phyloP scores from a whole-genome alignment of 768 basidiomycete genomes.

The Obba rivulosa region DNA sequence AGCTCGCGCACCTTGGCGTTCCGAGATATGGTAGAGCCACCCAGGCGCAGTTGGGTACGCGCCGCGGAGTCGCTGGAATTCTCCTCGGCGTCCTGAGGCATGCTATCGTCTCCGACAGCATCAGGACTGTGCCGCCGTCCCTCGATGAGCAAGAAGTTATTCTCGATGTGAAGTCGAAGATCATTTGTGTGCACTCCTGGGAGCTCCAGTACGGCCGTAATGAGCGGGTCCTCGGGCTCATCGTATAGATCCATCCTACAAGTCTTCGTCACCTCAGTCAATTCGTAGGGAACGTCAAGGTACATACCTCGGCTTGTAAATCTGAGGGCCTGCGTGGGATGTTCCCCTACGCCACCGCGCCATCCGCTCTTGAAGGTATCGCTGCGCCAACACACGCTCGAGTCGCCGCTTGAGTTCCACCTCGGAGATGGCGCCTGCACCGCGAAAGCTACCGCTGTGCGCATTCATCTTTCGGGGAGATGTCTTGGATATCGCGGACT shows the following conservation, averaged over 20 bases:
- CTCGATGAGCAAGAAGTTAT: conserved; percentile 27
- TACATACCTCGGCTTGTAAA: not conserved
- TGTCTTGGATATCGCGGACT: no score
- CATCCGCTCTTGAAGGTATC: no score
- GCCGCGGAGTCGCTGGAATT: not conserved
- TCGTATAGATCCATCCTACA: conserved; percentile 36
- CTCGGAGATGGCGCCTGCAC: no score
- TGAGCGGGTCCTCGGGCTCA: conserved; percentile 25
- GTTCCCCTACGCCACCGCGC: no score
- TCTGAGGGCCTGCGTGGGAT: no score
- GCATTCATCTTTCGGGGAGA: no score
- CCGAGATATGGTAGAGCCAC: not conserved
- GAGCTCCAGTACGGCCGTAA: conserved; percentile 33
- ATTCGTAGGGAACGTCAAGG: not conserved
- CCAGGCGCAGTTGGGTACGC: not conserved
- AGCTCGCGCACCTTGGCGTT: conserved; percentile 28
- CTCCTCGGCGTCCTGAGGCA: not conserved
- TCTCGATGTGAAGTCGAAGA: conserved; percentile 28
- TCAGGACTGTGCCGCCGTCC: conserved; percentile 26
- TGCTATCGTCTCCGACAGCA: conserved; percentile 14
- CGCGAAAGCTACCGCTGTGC: no score
- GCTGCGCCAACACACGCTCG: no score
- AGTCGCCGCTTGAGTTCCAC: no score
- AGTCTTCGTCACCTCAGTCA: not conserved
- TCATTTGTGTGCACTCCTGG: conserved; percentile 34